Base-by-base conservation (phyloP, 2,329 filamentous ascomycete species). In the Hymenoscyphus scutula region DNA sequence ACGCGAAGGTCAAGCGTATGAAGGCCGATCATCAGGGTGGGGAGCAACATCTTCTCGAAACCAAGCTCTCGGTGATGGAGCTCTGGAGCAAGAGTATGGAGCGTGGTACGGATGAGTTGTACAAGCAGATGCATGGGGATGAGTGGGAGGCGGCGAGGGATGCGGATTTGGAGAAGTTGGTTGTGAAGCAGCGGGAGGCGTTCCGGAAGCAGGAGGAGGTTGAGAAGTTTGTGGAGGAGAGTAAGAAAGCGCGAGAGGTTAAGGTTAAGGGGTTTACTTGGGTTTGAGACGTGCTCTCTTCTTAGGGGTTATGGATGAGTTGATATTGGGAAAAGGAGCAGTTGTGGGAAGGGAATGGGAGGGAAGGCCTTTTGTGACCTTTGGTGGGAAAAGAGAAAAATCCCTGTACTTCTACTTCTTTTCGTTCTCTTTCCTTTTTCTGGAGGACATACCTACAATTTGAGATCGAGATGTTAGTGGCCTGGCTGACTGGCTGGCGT, bases 41-140 rank as follows among this genome's bases (percentile, higher is more conserved):
- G 23, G 60, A 63, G 23, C 37, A 62, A 17, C 64, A 45, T 58
- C 56, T 71, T n/a, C 34, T 64, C 1, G 56, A 69, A 17, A 60
- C 68, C 53, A 67, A 68, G 56, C 37, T 70, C 1, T 63, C 68
- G 17, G 56, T 57, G 23, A 51, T 73, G 8, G 58, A 64, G 25
- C 58, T 19, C n/a, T 73, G 67, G 70, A 58, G 53, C 1, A 38
- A 63, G 34, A 60, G 69, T 3, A 70, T 72, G 62, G 65, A 70
- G 3, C 65, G 59, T n/a, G 66, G 68, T 10, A 74, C 70, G 11
- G 65, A 69, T 56, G 64, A 68, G 34, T 32, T 74, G 8, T 74
- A 74, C 48, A 67, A 69, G 59, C 48, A 69, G 15, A 23, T 73
- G 59, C 64, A 71, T 62, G 71, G 67, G 15, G 70, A 69, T n/a